Percentiles rank a stretch among this genome's conserved stretches.
phyloP scores from a whole-genome alignment of 768 basidiomycete genomes.

The Boletus subcaerulescens region DNA sequence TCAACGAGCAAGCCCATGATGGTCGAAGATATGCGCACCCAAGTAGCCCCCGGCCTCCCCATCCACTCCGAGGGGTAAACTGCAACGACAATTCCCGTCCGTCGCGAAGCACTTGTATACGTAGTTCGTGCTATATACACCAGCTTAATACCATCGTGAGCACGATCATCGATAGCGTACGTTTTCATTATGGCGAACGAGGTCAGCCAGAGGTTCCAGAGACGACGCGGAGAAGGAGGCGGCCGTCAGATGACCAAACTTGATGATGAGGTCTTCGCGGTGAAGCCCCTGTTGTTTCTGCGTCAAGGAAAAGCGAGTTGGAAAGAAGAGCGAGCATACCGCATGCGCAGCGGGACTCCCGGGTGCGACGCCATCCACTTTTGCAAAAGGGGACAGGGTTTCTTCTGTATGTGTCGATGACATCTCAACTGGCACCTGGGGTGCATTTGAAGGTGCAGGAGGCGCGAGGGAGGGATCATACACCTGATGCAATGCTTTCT shows the following conservation, averaged over 20 bases:
- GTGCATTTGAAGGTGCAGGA: background rate
- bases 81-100: constrained; percentile 45
- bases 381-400: constrained; percentile 60
- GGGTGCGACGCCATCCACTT: constrained; percentile 76
- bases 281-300: constrained; percentile 52
- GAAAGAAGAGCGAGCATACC: constrained; percentile 43
- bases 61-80: constrained; percentile 69
- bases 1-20: constrained; percentile 1
- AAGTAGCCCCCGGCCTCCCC: constrained; percentile 85
- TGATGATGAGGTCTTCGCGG: constrained; percentile 66
- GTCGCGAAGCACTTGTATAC: constrained; percentile 55
- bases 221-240: constrained; percentile 51
- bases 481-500: constrained; percentile 62
- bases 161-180: constrained; percentile 41
- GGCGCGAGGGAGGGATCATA: constrained; percentile 46
- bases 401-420: constrained; percentile 18
- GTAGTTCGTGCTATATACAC: constrained; percentile 50
- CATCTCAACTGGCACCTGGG: constrained; percentile 22
- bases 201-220: constrained; percentile 64
- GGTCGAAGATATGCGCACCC: constrained; percentile 50
- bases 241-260: constrained; percentile 64
- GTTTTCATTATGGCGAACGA: constrained; percentile 79
- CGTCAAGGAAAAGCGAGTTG: background rate
- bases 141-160: background rate
- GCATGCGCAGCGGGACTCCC: constrained; percentile 81